phyloP scores from a whole-genome alignment of 345 rosid species.

The Ailanthus altissimus region DNA sequence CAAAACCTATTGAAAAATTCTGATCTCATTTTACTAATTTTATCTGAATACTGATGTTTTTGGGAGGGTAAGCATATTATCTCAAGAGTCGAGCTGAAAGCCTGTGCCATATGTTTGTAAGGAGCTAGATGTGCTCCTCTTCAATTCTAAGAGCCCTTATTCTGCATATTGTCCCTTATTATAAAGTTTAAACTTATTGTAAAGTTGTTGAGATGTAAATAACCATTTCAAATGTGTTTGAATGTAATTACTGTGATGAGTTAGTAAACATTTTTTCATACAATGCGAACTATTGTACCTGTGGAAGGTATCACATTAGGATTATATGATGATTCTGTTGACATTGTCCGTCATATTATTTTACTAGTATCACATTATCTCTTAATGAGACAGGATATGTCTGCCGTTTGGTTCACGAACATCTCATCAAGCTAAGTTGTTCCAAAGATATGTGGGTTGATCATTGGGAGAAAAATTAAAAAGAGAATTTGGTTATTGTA shows the following conservation, averaged over 20 bases:
- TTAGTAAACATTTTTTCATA: not conserved
- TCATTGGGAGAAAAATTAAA: not conserved
- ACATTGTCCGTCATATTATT: not conserved
- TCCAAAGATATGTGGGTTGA: not conserved
- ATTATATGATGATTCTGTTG: not conserved
- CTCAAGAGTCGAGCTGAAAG: not conserved
- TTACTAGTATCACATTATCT: not conserved
- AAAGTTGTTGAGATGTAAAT: not conserved
- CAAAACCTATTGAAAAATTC: not conserved
- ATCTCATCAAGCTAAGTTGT: constrained; percentile 3
- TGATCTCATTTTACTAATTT: not conserved
- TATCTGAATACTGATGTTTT: not conserved
- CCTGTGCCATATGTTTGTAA: not conserved
- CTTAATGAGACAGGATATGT: not conserved
- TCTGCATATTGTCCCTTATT: not conserved
- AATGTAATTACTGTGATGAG: not conserved
- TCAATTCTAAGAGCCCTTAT: not conserved
- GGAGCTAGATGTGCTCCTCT: constrained; percentile 1
- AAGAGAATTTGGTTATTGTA: not conserved
- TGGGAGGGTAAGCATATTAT: not conserved
- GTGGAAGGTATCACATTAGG: not conserved
- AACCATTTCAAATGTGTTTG: not conserved
- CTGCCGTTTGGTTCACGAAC: not conserved
- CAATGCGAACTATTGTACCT: not conserved
- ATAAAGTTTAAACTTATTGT: not conserved